Evolutionary conservation across 2,329 filamentous ascomycete genomes (phyloP).

Genomic region (Phialemoniopsis sp.): DNA sequence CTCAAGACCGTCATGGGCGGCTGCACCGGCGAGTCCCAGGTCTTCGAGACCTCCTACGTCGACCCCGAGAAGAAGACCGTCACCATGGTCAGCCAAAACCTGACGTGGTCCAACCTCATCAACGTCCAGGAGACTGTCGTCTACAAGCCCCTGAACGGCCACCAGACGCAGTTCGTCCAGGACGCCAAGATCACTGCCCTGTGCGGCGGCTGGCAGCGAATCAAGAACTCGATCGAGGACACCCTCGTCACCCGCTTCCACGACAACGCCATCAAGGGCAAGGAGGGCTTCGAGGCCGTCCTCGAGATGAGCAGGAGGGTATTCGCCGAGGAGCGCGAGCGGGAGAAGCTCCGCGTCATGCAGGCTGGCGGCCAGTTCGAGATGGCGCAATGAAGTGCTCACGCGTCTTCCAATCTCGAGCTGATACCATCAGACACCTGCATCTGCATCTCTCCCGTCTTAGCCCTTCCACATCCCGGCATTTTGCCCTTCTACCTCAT

Average conservation of each 20-base stretch:
- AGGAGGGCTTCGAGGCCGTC: constrained; percentile 92
- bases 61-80: constrained; percentile 79
- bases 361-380: constrained; percentile 22
- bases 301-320: constrained; percentile 89
- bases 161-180: constrained; percentile 78
- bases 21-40: constrained; percentile 68
- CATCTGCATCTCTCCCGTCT: too few species aligned
- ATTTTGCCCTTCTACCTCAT: too few species aligned
- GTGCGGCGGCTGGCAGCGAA: constrained; percentile 94
- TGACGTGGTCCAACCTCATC: constrained; percentile 88
- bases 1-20: constrained; percentile 72
- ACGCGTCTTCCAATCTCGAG: background rate
- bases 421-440: too few species aligned
- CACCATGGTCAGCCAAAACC: constrained; percentile 93
- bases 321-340: constrained; percentile 83
- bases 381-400: constrained; percentile 7
- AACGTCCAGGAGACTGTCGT: constrained; percentile 90
- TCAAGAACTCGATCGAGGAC: constrained; percentile 95
- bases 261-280: constrained; percentile 86
- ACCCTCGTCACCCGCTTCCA: constrained; percentile 80
- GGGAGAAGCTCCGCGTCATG: constrained; percentile 31
- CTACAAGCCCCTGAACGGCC: constrained; percentile 51
- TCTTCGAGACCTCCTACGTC: constrained; percentile 95
- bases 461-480: too few species aligned
- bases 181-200: constrained; percentile 89